phyloP scores from a whole-genome alignment of 164 flowering plant genomes.

The Umbellularia californica region DNA sequence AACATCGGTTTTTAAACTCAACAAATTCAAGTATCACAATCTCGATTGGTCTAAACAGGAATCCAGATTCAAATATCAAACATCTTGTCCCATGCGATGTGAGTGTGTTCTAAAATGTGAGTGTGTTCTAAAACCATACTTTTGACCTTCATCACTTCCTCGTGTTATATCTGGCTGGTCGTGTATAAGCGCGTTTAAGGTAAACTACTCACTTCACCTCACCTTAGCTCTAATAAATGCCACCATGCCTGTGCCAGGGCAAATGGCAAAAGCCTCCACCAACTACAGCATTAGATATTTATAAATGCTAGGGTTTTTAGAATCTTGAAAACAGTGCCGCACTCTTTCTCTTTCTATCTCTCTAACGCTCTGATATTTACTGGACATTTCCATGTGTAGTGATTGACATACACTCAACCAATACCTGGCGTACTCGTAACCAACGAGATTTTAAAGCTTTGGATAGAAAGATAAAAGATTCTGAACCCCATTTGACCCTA shows the following conservation, averaged over 20 bases:
- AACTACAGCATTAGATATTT: neutral
- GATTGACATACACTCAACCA: constrained; percentile 7
- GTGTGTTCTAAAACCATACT: too few relatives aligned
- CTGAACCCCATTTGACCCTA: neutral
- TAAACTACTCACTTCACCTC: neutral
- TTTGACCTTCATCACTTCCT: too few relatives aligned
- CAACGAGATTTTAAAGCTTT: constrained; percentile 11
- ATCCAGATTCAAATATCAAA: too few relatives aligned
- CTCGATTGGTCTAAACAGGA: too few relatives aligned
- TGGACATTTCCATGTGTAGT: constrained; percentile 18
- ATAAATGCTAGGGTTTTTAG: neutral
- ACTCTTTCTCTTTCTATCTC: neutral
- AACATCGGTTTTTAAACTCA: too few relatives aligned
- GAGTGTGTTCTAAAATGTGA: too few relatives aligned
- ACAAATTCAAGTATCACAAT: too few relatives aligned
- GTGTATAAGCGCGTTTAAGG: neutral
- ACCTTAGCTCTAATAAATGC: neutral
- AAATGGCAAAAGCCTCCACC: neutral
- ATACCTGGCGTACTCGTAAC: constrained; percentile 31
- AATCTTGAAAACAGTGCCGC: neutral
- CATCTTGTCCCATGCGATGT: too few relatives aligned
- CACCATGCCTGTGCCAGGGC: neutral
- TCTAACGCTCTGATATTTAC: constrained; percentile 7
- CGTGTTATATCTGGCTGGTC: too few relatives aligned
- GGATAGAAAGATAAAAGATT: constrained; percentile 5